Conservation (phyloP, 306 rosid species). For the Urtica urens region DNA sequence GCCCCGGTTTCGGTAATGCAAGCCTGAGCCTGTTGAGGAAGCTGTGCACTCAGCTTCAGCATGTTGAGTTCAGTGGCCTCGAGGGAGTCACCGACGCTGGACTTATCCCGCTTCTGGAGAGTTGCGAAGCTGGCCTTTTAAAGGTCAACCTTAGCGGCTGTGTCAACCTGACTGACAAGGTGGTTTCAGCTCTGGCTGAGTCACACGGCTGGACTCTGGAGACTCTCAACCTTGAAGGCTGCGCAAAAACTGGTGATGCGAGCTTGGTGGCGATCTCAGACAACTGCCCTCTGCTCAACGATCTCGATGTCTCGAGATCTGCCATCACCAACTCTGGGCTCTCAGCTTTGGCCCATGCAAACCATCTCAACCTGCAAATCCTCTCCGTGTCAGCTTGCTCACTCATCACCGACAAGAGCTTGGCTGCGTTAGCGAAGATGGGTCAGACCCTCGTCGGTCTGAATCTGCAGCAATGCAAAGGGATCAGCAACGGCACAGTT, state of each 20-base stretch:
- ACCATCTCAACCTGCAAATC: slow-evolving; percentile 42
- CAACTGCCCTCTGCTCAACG: slow-evolving; percentile 46
- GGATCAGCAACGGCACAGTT: slow-evolving; percentile 40
- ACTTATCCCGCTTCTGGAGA: slow-evolving; percentile 42
- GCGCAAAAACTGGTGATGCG: slow-evolving; percentile 42
- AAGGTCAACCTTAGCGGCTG: slow-evolving; percentile 68
- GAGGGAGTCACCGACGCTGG: slow-evolving; percentile 63
- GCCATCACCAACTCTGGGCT: slow-evolving; percentile 60
- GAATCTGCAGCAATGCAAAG: slow-evolving; percentile 63
- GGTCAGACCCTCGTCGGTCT: slow-evolving; percentile 63
- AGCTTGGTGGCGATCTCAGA: slow-evolving; percentile 54
- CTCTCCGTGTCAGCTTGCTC: slow-evolving; percentile 68
- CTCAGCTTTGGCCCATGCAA: slow-evolving; percentile 39
- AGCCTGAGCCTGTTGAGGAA: slow-evolving; percentile 53
- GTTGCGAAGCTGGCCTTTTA: slow-evolving; percentile 50
- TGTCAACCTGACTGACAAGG: slow-evolving; percentile 50
- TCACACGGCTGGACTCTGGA: slow-evolving; percentile 61
- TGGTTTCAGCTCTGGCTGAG: slow-evolving; percentile 38
- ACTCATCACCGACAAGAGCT: slow-evolving; percentile 45
- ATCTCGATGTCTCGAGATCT: slow-evolving; percentile 69
- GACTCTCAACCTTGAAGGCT: slow-evolving; percentile 58
- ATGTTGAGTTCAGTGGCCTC: slow-evolving; percentile 65
- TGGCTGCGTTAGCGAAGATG: slow-evolving; percentile 40
- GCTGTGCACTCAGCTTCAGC: slow-evolving; percentile 56
- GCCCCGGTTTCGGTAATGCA: slow-evolving; percentile 73